Percentiles rank a stretch among this genome's conserved stretches.
Conservation (phyloP, 805 yeast species). For the Starmerella khaoyaiensis region DNA sequence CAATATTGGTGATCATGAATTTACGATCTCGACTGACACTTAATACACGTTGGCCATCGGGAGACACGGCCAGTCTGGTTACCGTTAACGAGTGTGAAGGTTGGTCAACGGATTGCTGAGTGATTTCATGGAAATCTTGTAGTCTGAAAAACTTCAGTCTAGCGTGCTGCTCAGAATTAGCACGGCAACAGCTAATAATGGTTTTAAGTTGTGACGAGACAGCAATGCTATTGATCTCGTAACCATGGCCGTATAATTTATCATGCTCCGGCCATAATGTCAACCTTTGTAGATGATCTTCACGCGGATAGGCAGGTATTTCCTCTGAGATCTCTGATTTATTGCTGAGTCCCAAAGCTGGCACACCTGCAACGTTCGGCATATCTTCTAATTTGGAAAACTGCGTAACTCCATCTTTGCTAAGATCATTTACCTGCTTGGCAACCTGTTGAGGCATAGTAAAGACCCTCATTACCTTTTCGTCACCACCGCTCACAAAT, state of each 20-base stretch:
- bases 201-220: slow-evolving; percentile 47
- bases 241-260: slow-evolving; percentile 94
- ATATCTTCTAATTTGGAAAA: slow-evolving; percentile 25
- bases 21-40: slow-evolving; percentile 85
- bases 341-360: slow-evolving; percentile 86
- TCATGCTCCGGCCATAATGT: slow-evolving; percentile 93
- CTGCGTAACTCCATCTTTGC: neutral
- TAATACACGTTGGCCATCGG: slow-evolving; percentile 47
- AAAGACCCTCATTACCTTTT: slow-evolving; percentile 78
- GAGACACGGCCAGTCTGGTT: slow-evolving; percentile 67
- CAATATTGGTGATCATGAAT: slow-evolving; percentile 54
- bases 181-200: slow-evolving; percentile 83
- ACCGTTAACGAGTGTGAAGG: slow-evolving; percentile 62
- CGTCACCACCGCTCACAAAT: slow-evolving; percentile 93
- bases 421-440: slow-evolving; percentile 35
- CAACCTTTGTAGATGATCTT: slow-evolving; percentile 80
- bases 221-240: slow-evolving; percentile 73
- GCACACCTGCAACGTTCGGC: slow-evolving; percentile 80
- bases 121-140: slow-evolving; percentile 41
- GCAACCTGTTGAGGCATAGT: slow-evolving; percentile 76
- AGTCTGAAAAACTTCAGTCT: slow-evolving; percentile 65
- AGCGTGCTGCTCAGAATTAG: slow-evolving; percentile 75
- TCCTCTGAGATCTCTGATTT: slow-evolving; percentile 47
- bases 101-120: neutral
- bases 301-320: slow-evolving; percentile 53